These are phyloP conservation scores for Nakazawaea sp. DNA, from an alignment of 805 yeast genomes.

Conservation along the genomic window DNA sequence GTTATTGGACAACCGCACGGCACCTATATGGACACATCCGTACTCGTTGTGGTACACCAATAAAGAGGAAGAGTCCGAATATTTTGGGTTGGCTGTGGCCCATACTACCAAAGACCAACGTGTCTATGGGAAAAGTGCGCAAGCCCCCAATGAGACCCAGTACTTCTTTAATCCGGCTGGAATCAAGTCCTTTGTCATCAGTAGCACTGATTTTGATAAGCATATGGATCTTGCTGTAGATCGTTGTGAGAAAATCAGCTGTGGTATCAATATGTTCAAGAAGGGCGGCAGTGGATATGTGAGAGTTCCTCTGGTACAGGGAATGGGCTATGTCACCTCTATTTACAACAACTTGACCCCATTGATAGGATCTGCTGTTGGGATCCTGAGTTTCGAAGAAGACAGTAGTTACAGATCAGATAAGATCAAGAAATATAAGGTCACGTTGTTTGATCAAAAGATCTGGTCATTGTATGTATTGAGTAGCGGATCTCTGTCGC, in stretches of 20 bases:
- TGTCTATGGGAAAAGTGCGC: constrained; percentile 65
- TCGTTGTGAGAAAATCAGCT: constrained; percentile 24
- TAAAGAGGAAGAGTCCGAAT: constrained; percentile 27
- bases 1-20: constrained; percentile 56
- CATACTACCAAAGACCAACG: constrained; percentile 53
- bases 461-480: constrained; percentile 54
- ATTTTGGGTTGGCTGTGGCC: constrained; percentile 58
- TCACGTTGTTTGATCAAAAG: constrained; percentile 39
- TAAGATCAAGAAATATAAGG: constrained; percentile 40
- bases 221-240: constrained; percentile 19
- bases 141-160: constrained; percentile 23
- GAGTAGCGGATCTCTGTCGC: constrained; percentile 12
- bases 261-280: constrained; percentile 15
- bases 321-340: constrained; percentile 74
- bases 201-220: constrained; percentile 34
- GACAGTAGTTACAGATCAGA: constrained; percentile 26
- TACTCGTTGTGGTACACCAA: constrained; percentile 65
- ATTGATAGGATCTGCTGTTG: constrained; percentile 42
- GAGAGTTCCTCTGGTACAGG: constrained; percentile 65
- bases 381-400: constrained; percentile 38
- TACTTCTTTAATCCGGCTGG: constrained; percentile 66
- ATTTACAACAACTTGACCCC: constrained; percentile 42
- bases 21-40: constrained; percentile 79
- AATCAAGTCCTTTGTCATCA: constrained; percentile 50
- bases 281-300: constrained; percentile 30